A percentile compares a stretch with the other conserved stretches of the same genome.
These are phyloP conservation scores for Botrytis pseudocinerea DNA, from an alignment of 2,329 filamentous ascomycete species.

Conservation along the genomic window DNA sequence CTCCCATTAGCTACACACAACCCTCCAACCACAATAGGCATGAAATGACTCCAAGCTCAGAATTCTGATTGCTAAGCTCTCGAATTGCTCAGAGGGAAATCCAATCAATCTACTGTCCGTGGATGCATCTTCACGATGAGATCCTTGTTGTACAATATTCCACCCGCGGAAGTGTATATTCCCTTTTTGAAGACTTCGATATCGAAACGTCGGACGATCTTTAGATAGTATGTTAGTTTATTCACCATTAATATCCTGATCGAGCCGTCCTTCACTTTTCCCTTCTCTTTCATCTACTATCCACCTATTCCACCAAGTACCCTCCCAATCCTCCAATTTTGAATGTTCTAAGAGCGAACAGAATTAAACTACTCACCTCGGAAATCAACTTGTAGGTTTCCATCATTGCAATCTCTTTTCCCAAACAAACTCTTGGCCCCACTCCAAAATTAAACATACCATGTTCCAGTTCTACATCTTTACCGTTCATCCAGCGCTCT, in stretches of 20 bases:
- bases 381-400: constrained; percentile 34
- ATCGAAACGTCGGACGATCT: constrained; percentile 28
- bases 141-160: constrained; percentile 31
- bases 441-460: constrained; percentile 32
- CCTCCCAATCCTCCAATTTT: background rate
- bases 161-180: constrained; percentile 30
- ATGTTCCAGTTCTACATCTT: constrained; percentile 25
- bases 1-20: background rate
- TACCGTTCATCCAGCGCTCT: constrained; percentile 52
- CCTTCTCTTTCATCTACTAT: background rate
- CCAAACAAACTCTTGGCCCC: constrained; percentile 32
- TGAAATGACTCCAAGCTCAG: background rate
- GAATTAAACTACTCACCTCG: constrained; percentile 27
- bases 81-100: fast-evolving
- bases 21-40: background rate
- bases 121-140: constrained; percentile 25
- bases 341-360: background rate
- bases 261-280: fast-evolving
- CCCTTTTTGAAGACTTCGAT: constrained; percentile 30
- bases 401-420: constrained; percentile 36
- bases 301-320: background rate
- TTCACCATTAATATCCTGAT: background rate
- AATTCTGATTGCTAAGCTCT: too few relatives aligned
- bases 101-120: background rate
- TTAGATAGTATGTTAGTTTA: background rate